These are phyloP conservation scores for Leishmania turanica DNA, from an alignment of 208 protist species.

Conservation along the genomic window DNA sequence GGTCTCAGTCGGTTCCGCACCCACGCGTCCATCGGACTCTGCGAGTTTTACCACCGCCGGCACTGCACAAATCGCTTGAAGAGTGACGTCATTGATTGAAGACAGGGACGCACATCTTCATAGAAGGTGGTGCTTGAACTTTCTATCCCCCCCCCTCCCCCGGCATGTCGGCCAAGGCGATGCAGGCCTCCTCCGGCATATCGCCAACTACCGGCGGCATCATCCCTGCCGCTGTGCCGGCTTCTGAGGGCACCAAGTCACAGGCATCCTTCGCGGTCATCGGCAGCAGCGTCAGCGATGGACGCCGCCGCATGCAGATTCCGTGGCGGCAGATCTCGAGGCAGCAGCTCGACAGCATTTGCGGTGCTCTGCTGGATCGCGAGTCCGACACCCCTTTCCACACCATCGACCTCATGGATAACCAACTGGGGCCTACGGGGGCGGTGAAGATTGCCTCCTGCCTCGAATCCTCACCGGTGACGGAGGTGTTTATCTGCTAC, in stretches of 20 bases:
- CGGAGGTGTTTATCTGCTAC: slow-evolving; percentile 78
- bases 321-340: slow-evolving; percentile 62
- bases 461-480: slow-evolving; percentile 67
- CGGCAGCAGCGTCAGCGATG: slow-evolving; percentile 7
- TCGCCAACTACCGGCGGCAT: background rate
- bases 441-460: slow-evolving; percentile 61
- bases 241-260: slow-evolving; percentile 5
- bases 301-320: slow-evolving; percentile 48
- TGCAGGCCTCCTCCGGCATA: background rate
- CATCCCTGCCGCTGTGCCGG: background rate
- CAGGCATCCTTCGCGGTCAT: slow-evolving; percentile 22
- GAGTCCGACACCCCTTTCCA: slow-evolving; percentile 57
- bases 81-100: background rate
- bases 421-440: slow-evolving; percentile 73
- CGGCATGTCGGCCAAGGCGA: slow-evolving; percentile 3
- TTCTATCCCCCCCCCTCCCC: background rate
- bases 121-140: background rate
- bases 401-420: slow-evolving; percentile 81
- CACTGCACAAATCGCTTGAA: background rate
- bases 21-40: background rate
- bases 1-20: background rate
- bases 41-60: background rate
- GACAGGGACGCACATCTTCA: background rate
- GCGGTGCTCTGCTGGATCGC: slow-evolving; percentile 48
- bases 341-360: slow-evolving; percentile 64